Percentiles rank a stretch among this genome's conserved stretches.
These are phyloP conservation scores for Symmetrospora coprosmae DNA, from an alignment of 768 basidiomycete species.

Conservation along the genomic window DNA sequence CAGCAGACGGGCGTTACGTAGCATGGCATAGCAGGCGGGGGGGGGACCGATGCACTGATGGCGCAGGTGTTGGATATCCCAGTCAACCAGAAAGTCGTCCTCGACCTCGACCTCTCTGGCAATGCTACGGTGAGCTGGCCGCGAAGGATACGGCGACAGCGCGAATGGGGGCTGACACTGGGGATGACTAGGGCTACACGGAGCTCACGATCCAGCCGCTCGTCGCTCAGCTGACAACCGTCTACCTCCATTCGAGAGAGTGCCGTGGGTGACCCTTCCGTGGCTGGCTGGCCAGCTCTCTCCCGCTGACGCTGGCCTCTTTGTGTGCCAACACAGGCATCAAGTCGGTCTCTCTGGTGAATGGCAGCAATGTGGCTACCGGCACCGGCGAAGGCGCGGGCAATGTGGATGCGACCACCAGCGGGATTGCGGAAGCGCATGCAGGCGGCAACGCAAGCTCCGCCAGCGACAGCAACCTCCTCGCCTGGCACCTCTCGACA, in stretches of 20 bases:
- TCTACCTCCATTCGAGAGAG: constrained; percentile 78
- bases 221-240: constrained; percentile 59
- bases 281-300: constrained; percentile 30
- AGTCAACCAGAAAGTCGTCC: constrained; percentile 76
- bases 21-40: too few species aligned
- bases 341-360: too few species aligned
- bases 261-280: constrained; percentile 49
- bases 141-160: background rate
- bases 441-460: constrained; percentile 51
- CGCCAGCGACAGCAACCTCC: constrained; percentile 53
- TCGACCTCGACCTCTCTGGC: constrained; percentile 86
- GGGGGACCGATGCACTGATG: too few species aligned
- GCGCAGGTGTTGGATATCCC: too few species aligned
- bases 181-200: constrained; percentile 59
- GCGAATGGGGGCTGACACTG: background rate
- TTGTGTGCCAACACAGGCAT: too few species aligned
- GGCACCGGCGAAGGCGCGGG: too few species aligned
- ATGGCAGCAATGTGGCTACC: too few species aligned
- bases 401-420: background rate
- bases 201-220: constrained; percentile 78
- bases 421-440: constrained; percentile 34
- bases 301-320: background rate
- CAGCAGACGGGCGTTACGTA: too few species aligned
- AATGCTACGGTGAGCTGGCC: constrained; percentile 54
- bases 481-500: constrained; percentile 44